Evolutionary conservation across 495 filamentous ascomycete species (phyloP).

Genomic region (Chaetomium fimeti): DNA sequence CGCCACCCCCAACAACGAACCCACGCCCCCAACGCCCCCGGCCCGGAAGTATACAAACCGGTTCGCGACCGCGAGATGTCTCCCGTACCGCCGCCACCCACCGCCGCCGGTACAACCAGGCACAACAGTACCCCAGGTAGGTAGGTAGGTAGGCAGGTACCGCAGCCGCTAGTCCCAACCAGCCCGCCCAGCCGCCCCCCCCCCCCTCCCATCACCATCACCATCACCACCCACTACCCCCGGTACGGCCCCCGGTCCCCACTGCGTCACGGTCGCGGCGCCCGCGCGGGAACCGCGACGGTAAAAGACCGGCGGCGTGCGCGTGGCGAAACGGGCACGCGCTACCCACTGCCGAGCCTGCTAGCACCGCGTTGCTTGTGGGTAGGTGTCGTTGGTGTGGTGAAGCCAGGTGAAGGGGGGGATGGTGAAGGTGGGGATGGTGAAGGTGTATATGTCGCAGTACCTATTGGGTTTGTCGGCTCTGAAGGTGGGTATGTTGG

Average conservation of each 20-base stretch:
- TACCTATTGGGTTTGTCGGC: conserved; percentile 61
- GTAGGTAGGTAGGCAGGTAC: too few species aligned
- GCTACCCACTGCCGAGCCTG: too few species aligned
- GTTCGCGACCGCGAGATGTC: conserved; percentile 59
- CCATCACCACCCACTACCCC: conserved; percentile 23
- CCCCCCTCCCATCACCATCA: neutral
- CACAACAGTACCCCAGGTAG: conserved; percentile 74
- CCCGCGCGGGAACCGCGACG: conserved; percentile 56
- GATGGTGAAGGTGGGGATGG: conserved; percentile 74
- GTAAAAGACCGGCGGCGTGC: conserved; percentile 63
- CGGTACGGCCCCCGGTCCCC: conserved; percentile 22
- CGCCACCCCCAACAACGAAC: neutral
- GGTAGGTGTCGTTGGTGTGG: conserved; percentile 37
- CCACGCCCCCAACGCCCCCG: conserved; percentile 7
- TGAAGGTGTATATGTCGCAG: conserved; percentile 74
- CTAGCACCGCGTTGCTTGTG: conserved; percentile 50
- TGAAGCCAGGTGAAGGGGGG: conserved; percentile 71
- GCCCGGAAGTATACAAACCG: conserved; percentile 34
- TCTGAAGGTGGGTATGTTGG: conserved; percentile 15
- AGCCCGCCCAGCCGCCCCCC: conserved; percentile 37
- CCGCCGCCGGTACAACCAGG: conserved; percentile 66
- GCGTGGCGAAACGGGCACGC: conserved; percentile 67
- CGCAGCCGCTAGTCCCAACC: too few species aligned
- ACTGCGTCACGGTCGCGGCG: conserved; percentile 52
- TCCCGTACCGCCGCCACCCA: conserved; percentile 60